Percentiles rank a stretch among this genome's conserved stretches.
Evolutionary conservation across 1,139 yeast genomes (phyloP).

Genomic region (Petasospora rhodanensis): DNA sequence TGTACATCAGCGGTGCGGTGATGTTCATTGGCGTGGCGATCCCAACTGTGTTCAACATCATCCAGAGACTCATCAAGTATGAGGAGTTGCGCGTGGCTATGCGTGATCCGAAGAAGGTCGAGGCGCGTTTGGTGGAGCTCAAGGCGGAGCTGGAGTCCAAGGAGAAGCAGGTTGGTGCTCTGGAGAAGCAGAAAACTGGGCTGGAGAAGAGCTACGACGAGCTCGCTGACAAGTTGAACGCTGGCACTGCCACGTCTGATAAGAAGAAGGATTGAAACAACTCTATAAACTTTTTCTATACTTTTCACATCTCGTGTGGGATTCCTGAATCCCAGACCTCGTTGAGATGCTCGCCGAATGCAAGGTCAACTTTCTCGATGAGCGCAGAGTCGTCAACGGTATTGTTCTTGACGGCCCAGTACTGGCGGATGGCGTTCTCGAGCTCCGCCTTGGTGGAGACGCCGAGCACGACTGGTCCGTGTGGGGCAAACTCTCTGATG

Average conservation of each 20-base stretch:
- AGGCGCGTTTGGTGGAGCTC: slow-evolving; percentile 40
- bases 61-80: slow-evolving; percentile 55
- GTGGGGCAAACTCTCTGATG: slow-evolving; percentile 49
- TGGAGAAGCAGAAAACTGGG: slow-evolving; percentile 51
- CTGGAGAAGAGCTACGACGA: slow-evolving; percentile 50
- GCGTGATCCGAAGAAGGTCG: slow-evolving; percentile 26
- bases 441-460: slow-evolving; percentile 62
- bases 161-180: slow-evolving; percentile 43
- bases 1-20: slow-evolving; percentile 68
- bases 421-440: slow-evolving; percentile 55
- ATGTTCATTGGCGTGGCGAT: slow-evolving; percentile 57
- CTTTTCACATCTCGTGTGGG: slow-evolving; percentile 27
- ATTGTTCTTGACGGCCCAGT: slow-evolving; percentile 42
- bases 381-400: slow-evolving; percentile 38
- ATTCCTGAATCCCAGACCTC: slow-evolving; percentile 76
- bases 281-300: background rate
- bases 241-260: slow-evolving; percentile 5
- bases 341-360: slow-evolving; percentile 53
- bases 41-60: slow-evolving; percentile 50
- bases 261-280: slow-evolving; percentile 18
- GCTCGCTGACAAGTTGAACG: slow-evolving; percentile 29
- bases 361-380: slow-evolving; percentile 41
- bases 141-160: slow-evolving; percentile 35
- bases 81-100: slow-evolving; percentile 35
- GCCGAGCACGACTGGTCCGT: slow-evolving; percentile 64